Evolutionary conservation across 768 basidiomycete species (phyloP), one percentile per base, ranked within the genome.

Genomic region (Termitomyces sp.): DNA sequence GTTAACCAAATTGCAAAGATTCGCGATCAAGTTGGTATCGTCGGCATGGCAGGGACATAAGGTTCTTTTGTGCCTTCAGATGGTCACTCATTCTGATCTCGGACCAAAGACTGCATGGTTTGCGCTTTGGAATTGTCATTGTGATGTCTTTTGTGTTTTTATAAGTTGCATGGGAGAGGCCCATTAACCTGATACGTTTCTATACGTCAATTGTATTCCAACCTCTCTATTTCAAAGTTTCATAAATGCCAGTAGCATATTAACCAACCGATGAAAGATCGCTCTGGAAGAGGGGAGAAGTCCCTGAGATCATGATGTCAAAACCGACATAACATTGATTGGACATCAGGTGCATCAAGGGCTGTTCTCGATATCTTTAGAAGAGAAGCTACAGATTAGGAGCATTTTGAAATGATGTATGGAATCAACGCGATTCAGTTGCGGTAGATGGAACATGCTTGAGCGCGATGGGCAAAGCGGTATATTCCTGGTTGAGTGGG

Each of bases 1-100:
- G 85, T 92, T 0, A 85, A 79, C 59, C 92, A 98, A 68, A 92
- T 97, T 56, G 96, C 96, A 15, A 90, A 83, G 77, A 94, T 98
- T 65, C 81, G 96, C 49, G 96, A 98, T 69, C 77, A 79, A 22
- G 89, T 94, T 18, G 94, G 94, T 5, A 81, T 96, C 26, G 79
- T 85, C 42, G 94, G 94, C 29, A 94, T 95, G 93, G 90, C 86
- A 22, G 93, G 93, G 13, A 86, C 81, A 54, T 92, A 68, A 73
- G 22, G 16, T 31, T 29, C 20, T 28, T 13, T 18, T 39, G 26
- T 3, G 36, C 10, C 5, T 53, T 39, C 5, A 1, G 20, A 28
- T 29, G 49, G 49, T 22, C 33, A n/a, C 8, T 24, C 4, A 34
- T 51, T 13, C 5, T 24, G 49, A 24, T 36, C 34, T 24, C 9